Evolutionary conservation across 129 eudicot genomes (phyloP).

Genomic region (Apium graveolens): DNA sequence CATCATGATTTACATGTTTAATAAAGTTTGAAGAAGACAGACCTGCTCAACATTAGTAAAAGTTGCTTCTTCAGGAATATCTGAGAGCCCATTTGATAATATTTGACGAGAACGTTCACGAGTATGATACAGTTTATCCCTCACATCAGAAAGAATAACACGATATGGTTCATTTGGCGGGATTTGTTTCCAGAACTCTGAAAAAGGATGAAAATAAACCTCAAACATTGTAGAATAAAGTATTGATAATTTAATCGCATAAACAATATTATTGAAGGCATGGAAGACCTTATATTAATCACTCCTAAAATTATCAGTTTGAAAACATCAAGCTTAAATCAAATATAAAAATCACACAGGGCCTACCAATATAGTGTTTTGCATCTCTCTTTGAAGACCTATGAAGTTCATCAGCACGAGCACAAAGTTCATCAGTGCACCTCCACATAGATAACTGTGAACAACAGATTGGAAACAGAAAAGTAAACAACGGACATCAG

Average conservation of each 20-base stretch:
- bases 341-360: neutral
- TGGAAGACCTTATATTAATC: neutral
- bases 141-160: slow-evolving; percentile 70
- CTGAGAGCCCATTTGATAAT: slow-evolving; percentile 45
- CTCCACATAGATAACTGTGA: slow-evolving; percentile 89
- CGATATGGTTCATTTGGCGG: slow-evolving; percentile 81
- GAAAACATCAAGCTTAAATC: neutral
- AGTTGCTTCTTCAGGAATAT: slow-evolving; percentile 47
- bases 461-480: slow-evolving; percentile 4
- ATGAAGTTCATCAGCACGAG: slow-evolving; percentile 61
- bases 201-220: slow-evolving; percentile 4
- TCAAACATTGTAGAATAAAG: neutral
- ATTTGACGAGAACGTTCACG: slow-evolving; percentile 72
- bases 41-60: slow-evolving; percentile 63
- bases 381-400: slow-evolving; percentile 58
- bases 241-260: neutral
- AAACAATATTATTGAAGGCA: neutral
- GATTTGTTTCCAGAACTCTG: slow-evolving; percentile 81
- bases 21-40: neutral
- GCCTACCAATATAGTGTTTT: slow-evolving; percentile 71
- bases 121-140: slow-evolving; percentile 72
- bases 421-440: slow-evolving; percentile 69
- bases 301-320: neutral
- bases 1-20: neutral
- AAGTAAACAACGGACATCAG: neutral